phyloP scores from a whole-genome alignment of 1,284 basidiomycete species.

The Amylostereum areolatum region DNA sequence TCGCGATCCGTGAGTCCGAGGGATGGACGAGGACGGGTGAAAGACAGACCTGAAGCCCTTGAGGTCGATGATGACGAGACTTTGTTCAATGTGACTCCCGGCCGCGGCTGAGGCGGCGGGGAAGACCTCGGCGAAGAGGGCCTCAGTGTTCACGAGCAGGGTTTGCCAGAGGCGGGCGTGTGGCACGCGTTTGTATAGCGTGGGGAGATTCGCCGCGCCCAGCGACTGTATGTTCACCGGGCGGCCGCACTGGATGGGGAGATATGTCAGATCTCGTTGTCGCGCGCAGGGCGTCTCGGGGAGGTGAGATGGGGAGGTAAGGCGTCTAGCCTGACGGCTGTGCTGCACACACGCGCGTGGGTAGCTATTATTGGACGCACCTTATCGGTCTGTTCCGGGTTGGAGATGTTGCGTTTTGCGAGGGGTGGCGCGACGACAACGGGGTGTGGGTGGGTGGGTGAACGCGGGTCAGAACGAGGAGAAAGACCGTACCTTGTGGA shows the following conservation, averaged over 20 bases:
- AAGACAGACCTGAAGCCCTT: constrained; percentile 55
- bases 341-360: too few species aligned
- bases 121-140: constrained; percentile 57
- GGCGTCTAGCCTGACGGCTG: too few species aligned
- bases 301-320: too few species aligned
- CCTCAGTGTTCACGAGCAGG: constrained; percentile 56
- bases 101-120: constrained; percentile 53
- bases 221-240: constrained; percentile 63
- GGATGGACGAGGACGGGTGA: not conserved
- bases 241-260: constrained; percentile 46
- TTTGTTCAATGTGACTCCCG: constrained; percentile 41
- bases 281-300: too few species aligned
- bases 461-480: too few species aligned
- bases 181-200: constrained; percentile 53
- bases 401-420: constrained; percentile 1
- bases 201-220: constrained; percentile 51
- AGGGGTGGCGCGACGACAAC: not conserved
- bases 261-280: too few species aligned
- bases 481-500: constrained; percentile 51
- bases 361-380: constrained; percentile 21
- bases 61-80: constrained; percentile 61
- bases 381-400: constrained; percentile 47
- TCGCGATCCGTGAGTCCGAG: not conserved
- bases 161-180: constrained; percentile 61
- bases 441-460: not conserved